Conservation (phyloP, 805 yeast genomes). For the Saturnispora halmiae region DNA sequence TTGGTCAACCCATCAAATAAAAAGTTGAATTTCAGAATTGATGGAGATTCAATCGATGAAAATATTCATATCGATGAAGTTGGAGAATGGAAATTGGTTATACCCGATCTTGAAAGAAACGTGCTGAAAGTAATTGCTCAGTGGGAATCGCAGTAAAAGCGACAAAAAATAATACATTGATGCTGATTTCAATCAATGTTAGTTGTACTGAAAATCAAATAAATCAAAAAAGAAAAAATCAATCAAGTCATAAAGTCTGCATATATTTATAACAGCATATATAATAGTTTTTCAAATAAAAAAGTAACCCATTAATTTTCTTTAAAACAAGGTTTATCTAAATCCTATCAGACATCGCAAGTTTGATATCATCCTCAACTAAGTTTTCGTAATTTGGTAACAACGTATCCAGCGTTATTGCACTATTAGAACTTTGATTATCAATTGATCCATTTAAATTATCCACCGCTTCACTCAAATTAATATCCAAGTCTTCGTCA, state of each 20-base stretch:
- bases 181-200: too few species aligned
- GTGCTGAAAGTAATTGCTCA: constrained; percentile 89
- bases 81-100: constrained; percentile 80
- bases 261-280: not conserved
- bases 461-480: constrained; percentile 4
- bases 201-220: too few species aligned
- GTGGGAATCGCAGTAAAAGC: constrained; percentile 42
- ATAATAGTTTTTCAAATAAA: too few species aligned
- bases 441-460: constrained; percentile 1
- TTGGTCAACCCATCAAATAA: constrained; percentile 82
- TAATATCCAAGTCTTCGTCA: constrained; percentile 24
- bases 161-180: too few species aligned
- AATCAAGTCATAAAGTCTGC: not conserved
- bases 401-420: constrained; percentile 23
- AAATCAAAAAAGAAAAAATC: not conserved
- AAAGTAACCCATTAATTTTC: too few species aligned
- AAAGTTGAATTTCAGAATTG: constrained; percentile 51
- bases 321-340: too few species aligned
- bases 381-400: constrained; percentile 17
- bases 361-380: constrained; percentile 14
- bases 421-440: constrained; percentile 6
- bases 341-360: constrained; percentile 14
- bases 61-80: constrained; percentile 53
- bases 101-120: constrained; percentile 63
- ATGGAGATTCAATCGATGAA: constrained; percentile 46